Evolutionary conservation across 202 grass and related monocot species (phyloP), one percentile per base, ranked within the genome.

Genomic region (Brachypodium distachyon): DNA sequence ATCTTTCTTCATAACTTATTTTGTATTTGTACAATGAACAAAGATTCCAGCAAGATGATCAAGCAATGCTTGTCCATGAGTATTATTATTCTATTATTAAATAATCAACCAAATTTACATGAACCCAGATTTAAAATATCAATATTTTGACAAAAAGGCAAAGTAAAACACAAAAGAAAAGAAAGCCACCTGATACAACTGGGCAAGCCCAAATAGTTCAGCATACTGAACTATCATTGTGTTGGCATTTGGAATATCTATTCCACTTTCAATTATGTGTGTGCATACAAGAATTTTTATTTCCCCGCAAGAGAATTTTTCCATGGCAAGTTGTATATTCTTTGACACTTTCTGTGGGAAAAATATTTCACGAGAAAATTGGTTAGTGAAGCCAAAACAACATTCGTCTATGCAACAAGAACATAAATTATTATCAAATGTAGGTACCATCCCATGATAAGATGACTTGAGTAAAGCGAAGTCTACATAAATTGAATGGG

Each of bases 201-300:
- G 94, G 1, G 94, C 89, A 13, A 97, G 89, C 28, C 94, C 94
- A 92, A 92, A 97, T 61, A 87, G 70, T 74, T 97, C 88, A 73
- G 92, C 85, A 65, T 92, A 90, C 78, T 97, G 91, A 33, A 97
- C 81, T 69, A 97, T 84, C 75, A 94, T 90, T 51, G 91, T 97
- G 61, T 97, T 97, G 38, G 94, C 94, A 71, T 97, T 94, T 81
- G 72, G 86, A 81, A 97, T 94, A 70, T 97, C 91, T 59, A 97
- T 79, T 81, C 94, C 94, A 76, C 88, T 97, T 91, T 97, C 94
- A 89, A 97, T 90, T 56, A 97, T 97, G 72, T 97, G 90, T 47
- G 94, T 97, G 79, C 88, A 94, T 46, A 97, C 76, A 72, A 97
- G 90, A 79, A 97, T 90, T 80, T 97, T 90, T 12, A 86, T 78